phyloP scores from a whole-genome alignment of 768 basidiomycete genomes.

The Mycena vitilis region DNA sequence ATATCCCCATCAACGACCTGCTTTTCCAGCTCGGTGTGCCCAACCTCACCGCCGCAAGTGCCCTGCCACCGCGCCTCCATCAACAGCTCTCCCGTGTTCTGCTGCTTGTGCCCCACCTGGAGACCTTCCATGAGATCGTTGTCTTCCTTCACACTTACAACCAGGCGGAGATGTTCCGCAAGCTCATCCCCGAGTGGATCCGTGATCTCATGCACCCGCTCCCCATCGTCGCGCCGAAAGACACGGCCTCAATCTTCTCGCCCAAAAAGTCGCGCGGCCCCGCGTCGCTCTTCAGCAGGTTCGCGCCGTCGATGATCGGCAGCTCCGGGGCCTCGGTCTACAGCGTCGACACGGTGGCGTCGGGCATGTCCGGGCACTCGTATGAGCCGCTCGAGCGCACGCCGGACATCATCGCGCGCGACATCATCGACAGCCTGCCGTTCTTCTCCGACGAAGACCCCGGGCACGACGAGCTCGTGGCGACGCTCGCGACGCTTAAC shows the following conservation, averaged over 20 bases:
- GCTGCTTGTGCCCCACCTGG: constrained; percentile 47
- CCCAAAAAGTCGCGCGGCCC: constrained; percentile 13
- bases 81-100: constrained; percentile 49
- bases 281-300: constrained; percentile 14
- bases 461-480: constrained; percentile 36
- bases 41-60: constrained; percentile 40
- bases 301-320: constrained; percentile 16
- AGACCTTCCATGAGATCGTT: constrained; percentile 49
- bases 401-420: constrained; percentile 41
- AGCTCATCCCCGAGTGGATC: constrained; percentile 52
- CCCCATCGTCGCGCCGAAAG: constrained; percentile 21
- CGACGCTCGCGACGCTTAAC: constrained; percentile 40
- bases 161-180: constrained; percentile 50
- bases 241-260: constrained; percentile 19
- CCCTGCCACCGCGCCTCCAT: constrained; percentile 47
- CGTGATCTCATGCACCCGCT: constrained; percentile 51
- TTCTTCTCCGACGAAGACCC: constrained; percentile 22
- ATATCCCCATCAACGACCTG: constrained; percentile 53
- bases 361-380: constrained; percentile 24
- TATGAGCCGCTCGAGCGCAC: constrained; percentile 33
- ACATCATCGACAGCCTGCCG: constrained; percentile 41
- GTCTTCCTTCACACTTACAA: constrained; percentile 54
- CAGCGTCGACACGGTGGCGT: constrained; percentile 29
- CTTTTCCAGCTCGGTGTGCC: constrained; percentile 51
- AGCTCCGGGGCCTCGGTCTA: constrained; percentile 31